Evolutionary conservation across 2,329 filamentous ascomycete genomes (phyloP).

Genomic region (Hymenoscyphus fraxineus): DNA sequence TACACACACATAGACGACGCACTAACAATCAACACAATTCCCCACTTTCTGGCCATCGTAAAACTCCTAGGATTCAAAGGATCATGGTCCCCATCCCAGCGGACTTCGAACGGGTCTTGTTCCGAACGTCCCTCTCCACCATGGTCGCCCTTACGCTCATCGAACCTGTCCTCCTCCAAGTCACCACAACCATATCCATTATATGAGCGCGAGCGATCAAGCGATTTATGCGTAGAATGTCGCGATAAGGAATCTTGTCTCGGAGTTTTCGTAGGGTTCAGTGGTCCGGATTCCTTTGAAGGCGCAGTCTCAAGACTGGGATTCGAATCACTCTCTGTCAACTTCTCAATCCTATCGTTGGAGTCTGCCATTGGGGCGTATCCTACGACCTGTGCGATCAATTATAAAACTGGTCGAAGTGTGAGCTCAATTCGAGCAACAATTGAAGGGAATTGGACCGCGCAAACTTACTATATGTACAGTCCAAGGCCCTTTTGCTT

Average conservation of each 20-base stretch:
- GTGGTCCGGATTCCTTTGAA: constrained; percentile 25
- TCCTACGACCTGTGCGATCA: not conserved
- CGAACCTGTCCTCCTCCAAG: constrained; percentile 12
- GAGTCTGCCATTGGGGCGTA: not conserved
- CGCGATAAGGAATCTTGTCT: constrained; percentile 13
- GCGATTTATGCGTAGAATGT: constrained; percentile 8
- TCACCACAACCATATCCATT: constrained; percentile 36
- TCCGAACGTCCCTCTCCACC: constrained; percentile 21
- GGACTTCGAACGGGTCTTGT: constrained; percentile 60
- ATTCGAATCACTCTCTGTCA: constrained; percentile 1
- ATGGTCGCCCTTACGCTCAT: constrained; percentile 17
- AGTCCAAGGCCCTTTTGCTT: not conserved
- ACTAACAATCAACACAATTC: constrained; percentile 71
- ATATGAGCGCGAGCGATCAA: constrained; percentile 27
- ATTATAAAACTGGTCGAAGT: not conserved
- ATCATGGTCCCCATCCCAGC: constrained; percentile 72
- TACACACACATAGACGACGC: constrained; percentile 77
- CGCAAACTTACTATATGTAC: not conserved
- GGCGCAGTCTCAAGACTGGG: not conserved
- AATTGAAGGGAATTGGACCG: not conserved
- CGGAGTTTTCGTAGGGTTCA: constrained; percentile 13
- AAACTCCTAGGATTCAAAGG: constrained; percentile 71
- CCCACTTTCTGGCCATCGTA: constrained; percentile 66
- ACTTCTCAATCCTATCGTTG: constrained; percentile 5
- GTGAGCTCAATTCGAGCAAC: not conserved